Evolutionary conservation across 2,329 filamentous ascomycete genomes (phyloP), one percentile per base, ranked within the genome.

Genomic region (Hirsutella minnesotensis): DNA sequence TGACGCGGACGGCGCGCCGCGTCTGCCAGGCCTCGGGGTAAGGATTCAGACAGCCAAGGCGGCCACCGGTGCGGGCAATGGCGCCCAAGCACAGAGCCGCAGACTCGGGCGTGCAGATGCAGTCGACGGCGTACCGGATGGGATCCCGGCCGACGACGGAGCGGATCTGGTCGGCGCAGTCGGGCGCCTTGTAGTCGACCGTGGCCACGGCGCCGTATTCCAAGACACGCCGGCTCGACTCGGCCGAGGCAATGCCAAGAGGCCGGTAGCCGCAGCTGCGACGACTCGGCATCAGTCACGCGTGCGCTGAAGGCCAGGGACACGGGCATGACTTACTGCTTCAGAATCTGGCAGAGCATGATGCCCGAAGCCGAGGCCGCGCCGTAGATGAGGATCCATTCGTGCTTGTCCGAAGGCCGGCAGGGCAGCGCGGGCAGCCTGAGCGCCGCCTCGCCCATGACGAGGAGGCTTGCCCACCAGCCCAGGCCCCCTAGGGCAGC

Each of bases 11-110:
- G 3, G 51, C 49, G 2, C 42, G 46, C 1, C 59, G 50, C 2
- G 54, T 56, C 2, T 46, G 42, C 54, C 38, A 40, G 7, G 52
- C 56, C 0, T 53, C 45, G 0, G 41, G 44, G 9, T 48, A 42
- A 3, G 29, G 33, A 39, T 63, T 59, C 1, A 63, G 50, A 19
- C 55, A 61, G 8, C 56, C 59, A 40, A 61, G 62, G 1, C 51
- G 49, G 3, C 53, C 58, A 1, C 60, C 60, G 0, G 49, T 45
- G 2, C 60, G 56, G 1, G 43, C 46, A 13, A 63, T 30, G 3
- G 53, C 51, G 1, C 31, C 46, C 29, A 56, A 56, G 41, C 57
- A 62, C 2, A 44, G 43, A 1, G 46, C 41, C 0, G 42, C 55
- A 1, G 58, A 60, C 21, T 56, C 52, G 3, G 51, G 38, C 16